These are phyloP conservation scores for Exophiala xenobiotica DNA, from an alignment of 2,329 filamentous ascomycete genomes.

Conservation along the genomic window DNA sequence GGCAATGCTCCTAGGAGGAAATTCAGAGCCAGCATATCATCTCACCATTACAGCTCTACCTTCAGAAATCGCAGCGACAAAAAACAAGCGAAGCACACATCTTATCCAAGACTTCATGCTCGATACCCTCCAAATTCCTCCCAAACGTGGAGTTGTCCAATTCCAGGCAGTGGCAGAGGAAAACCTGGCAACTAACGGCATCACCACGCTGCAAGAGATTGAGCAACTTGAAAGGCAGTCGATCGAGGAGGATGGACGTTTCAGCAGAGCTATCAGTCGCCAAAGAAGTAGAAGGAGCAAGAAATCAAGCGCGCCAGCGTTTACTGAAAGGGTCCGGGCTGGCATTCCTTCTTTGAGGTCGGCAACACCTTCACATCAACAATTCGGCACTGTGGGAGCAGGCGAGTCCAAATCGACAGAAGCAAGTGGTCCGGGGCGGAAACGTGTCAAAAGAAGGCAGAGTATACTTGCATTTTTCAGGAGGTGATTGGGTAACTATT, in stretches of 20 bases:
- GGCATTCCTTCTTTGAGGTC: constrained; percentile 22
- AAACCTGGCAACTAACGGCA: constrained; percentile 68
- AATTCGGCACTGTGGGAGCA: constrained; percentile 11
- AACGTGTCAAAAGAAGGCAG: constrained; percentile 28
- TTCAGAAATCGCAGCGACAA: constrained; percentile 66
- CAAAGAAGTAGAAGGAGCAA: constrained; percentile 34
- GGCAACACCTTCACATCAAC: constrained; percentile 23
- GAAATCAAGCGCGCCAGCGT: constrained; percentile 25
- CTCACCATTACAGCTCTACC: constrained; percentile 71
- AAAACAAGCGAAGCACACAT: constrained; percentile 78
- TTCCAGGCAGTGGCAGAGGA: constrained; percentile 71
- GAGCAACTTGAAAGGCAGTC: constrained; percentile 55
- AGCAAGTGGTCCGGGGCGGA: constrained; percentile 15
- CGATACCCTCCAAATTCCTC: constrained; percentile 65
- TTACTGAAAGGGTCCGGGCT: constrained; percentile 17
- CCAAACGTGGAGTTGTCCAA: constrained; percentile 68
- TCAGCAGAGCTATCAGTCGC: constrained; percentile 41
- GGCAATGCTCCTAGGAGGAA: constrained; percentile 72
- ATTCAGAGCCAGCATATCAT: constrained; percentile 76
- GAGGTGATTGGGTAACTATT: too few relatives aligned
- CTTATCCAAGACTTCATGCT: constrained; percentile 74
- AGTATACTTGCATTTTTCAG: constrained; percentile 32
- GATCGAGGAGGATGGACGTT: constrained; percentile 42
- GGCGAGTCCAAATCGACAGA: constrained; percentile 20
- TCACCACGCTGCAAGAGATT: constrained; percentile 67